phyloP scores from a whole-genome alignment of 208 protist species.

The Plasmodiophora brassicae region DNA sequence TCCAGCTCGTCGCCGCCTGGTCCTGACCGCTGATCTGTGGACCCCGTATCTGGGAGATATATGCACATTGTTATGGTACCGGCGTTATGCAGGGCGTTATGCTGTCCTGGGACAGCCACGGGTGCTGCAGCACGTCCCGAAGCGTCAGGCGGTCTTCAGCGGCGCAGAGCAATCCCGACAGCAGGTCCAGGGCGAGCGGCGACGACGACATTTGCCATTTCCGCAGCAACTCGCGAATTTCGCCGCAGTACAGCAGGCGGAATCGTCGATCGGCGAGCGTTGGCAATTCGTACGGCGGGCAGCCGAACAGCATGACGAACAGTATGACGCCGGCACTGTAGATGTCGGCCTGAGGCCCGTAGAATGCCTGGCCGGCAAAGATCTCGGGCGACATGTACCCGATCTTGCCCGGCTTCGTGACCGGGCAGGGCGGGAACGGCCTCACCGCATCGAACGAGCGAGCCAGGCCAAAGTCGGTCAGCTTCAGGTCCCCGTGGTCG shows the following conservation, averaged over 20 bases:
- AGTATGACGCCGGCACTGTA: slow-evolving; percentile 26
- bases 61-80: background rate
- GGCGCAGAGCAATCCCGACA: background rate
- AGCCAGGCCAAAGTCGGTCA: slow-evolving; percentile 25
- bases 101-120: background rate
- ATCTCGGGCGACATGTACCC: slow-evolving; percentile 30
- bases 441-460: background rate
- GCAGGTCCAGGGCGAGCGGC: slow-evolving; percentile 4
- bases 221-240: slow-evolving; percentile 19
- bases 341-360: background rate
- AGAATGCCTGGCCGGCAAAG: background rate
- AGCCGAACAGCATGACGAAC: slow-evolving; percentile 31
- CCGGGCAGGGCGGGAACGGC: background rate
- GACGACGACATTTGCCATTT: background rate
- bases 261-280: background rate
- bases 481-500: background rate
- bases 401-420: slow-evolving; percentile 23
- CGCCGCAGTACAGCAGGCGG: background rate
- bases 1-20: background rate
- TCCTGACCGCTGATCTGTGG: background rate
- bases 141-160: background rate
- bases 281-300: slow-evolving; percentile 4
- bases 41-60: background rate
- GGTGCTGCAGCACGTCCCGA: background rate
- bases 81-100: no score